A percentile compares a stretch with the other conserved stretches of the same genome.
phyloP scores from a whole-genome alignment of 2,329 filamentous ascomycete genomes.

The Aspergillus glaucus region DNA sequence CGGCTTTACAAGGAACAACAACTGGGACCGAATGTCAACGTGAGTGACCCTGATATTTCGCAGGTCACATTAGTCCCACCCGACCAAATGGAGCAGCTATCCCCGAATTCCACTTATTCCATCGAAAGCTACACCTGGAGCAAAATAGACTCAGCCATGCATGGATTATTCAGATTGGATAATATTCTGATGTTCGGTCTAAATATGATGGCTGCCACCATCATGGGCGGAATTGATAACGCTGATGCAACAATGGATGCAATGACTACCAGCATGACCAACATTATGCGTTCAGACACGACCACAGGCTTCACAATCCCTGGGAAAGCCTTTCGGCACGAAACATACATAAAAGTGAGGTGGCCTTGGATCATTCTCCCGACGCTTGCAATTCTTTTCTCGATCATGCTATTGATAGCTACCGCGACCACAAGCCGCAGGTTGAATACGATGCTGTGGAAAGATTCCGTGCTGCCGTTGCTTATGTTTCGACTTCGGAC shows the following conservation, averaged over 20 bases:
- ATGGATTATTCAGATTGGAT: too few species aligned
- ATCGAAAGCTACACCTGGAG: not conserved
- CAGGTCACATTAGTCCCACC: not conserved
- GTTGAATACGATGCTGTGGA: not conserved
- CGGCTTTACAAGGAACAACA: not conserved
- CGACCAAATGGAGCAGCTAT: not conserved
- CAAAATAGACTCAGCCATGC: too few species aligned
- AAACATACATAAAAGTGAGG: conserved; percentile 23
- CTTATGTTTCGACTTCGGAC: not conserved
- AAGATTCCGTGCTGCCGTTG: not conserved
- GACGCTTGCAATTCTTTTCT: conserved; percentile 11
- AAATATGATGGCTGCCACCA: not conserved
- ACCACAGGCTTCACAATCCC: conserved; percentile 3
- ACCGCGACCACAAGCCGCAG: not conserved
- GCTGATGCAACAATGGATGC: conserved; percentile 1
- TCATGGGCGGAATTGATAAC: not conserved
- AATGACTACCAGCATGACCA: conserved; percentile 12
- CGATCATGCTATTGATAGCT: conserved; percentile 15
- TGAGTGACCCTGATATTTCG: not conserved
- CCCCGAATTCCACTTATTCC: not conserved
- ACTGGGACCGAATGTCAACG: not conserved
- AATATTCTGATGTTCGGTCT: too few species aligned
- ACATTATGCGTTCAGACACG: conserved; percentile 9
- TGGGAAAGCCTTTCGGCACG: conserved; percentile 14
- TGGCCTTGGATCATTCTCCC: conserved; percentile 29